These are phyloP conservation scores for Carex myosuroides DNA, from an alignment of 176 grass and related monocot species.

Conservation along the genomic window DNA sequence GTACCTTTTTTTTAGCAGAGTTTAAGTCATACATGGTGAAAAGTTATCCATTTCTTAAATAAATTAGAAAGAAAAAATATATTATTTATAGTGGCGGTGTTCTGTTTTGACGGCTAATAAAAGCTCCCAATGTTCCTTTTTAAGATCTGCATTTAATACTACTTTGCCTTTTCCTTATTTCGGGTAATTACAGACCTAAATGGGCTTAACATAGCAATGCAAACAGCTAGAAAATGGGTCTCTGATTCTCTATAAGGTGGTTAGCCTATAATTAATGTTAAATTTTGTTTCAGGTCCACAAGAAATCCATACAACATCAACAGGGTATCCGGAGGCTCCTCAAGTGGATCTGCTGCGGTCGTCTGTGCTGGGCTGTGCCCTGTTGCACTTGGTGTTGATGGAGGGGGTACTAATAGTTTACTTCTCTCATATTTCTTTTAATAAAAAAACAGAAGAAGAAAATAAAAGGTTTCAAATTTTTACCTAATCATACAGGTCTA, in stretches of 20 bases:
- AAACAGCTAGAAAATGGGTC: neutral
- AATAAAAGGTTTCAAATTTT: neutral
- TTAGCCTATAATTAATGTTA: neutral
- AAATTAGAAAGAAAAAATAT: too few relatives aligned
- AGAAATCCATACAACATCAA: slow-evolving; percentile 58
- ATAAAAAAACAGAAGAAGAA: neutral
- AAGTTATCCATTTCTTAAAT: too few relatives aligned
- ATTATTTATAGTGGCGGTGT: neutral
- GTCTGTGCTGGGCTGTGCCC: slow-evolving; percentile 78
- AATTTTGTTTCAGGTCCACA: slow-evolving; percentile 42
- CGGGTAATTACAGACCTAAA: neutral
- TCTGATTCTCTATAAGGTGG: neutral
- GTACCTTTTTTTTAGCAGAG: neutral
- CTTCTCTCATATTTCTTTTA: neutral
- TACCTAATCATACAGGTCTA: neutral
- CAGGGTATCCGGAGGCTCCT: slow-evolving; percentile 73
- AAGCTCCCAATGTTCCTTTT: neutral
- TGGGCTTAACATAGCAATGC: neutral
- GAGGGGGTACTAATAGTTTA: slow-evolving; percentile 42
- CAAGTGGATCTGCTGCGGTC: slow-evolving; percentile 71
- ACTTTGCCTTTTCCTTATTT: neutral
- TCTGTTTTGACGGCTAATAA: neutral
- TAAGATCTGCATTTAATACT: neutral
- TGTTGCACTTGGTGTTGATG: slow-evolving; percentile 84
- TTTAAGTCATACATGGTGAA: neutral